A percentile compares a stretch with the other conserved stretches of the same genome.
phyloP scores from a whole-genome alignment of 2,329 filamentous ascomycete genomes.

The Exophiala xenobiotica region DNA sequence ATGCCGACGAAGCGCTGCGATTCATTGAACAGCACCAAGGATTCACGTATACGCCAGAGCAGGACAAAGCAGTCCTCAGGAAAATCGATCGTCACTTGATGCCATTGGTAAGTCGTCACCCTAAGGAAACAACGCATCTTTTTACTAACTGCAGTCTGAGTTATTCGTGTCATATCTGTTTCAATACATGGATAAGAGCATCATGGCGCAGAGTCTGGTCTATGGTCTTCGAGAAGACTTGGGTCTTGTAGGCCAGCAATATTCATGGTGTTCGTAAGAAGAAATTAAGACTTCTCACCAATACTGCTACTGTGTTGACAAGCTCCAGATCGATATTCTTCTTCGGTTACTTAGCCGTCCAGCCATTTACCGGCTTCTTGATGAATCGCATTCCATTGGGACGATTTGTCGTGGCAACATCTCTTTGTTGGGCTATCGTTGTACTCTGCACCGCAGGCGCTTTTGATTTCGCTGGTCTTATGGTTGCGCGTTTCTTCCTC shows the following conservation, averaged over 20 bases:
- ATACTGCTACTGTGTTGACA: conserved; percentile 39
- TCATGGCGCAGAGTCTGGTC: conserved; percentile 34
- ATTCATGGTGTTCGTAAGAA: conserved; percentile 44
- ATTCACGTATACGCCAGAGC: conserved; percentile 41
- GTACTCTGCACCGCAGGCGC: conserved; percentile 63
- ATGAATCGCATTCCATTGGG: conserved; percentile 64
- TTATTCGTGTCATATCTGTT: conserved; percentile 69
- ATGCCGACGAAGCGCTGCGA: not conserved
- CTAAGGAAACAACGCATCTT: conserved; percentile 59
- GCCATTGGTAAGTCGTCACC: conserved; percentile 68
- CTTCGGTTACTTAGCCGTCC: conserved; percentile 67
- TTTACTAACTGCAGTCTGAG: not conserved
- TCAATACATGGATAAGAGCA: conserved; percentile 50
- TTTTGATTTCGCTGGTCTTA: conserved; percentile 59
- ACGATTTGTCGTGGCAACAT: conserved; percentile 64
- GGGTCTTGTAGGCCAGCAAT: conserved; percentile 43
- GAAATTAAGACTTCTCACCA: conserved; percentile 1
- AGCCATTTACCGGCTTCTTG: conserved; percentile 68
- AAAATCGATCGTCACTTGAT: conserved; percentile 68
- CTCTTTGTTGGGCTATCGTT: conserved; percentile 62
- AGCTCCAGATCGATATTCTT: conserved; percentile 68
- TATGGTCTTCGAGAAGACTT: conserved; percentile 12
- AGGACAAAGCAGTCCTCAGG: conserved; percentile 57
- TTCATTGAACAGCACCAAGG: conserved; percentile 1
- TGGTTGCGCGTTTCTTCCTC: conserved; percentile 63